These are phyloP conservation scores for Spirogloea muscicola DNA, from an alignment of 139 green algal species.

Conservation along the genomic window DNA sequence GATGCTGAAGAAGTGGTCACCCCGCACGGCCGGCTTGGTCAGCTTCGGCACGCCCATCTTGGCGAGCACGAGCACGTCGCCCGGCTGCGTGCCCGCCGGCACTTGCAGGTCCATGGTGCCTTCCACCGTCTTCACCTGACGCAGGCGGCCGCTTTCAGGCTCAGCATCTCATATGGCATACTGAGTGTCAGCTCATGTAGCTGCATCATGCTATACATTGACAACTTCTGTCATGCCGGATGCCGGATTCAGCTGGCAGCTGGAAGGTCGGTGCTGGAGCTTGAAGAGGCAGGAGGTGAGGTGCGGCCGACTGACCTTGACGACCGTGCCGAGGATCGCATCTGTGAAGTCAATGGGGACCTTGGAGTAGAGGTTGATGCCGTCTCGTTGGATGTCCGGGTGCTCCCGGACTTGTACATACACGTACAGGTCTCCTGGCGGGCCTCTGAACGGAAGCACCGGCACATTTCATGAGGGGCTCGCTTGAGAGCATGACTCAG, in stretches of 20 bases:
- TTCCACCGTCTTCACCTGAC: slow-evolving; percentile 74
- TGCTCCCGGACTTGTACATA: slow-evolving; percentile 82
- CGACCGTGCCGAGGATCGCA: slow-evolving; percentile 87
- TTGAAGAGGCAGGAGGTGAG: too few species aligned
- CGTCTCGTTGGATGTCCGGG: slow-evolving; percentile 79
- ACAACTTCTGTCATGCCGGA: too few species aligned
- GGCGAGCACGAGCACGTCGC: slow-evolving; percentile 93
- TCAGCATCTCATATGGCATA: too few species aligned
- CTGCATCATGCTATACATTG: too few species aligned
- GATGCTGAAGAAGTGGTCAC: slow-evolving; percentile 41
- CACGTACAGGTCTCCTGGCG: slow-evolving; percentile 90
- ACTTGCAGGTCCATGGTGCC: slow-evolving; percentile 94
- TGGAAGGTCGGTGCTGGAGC: too few species aligned
- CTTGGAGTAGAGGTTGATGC: slow-evolving; percentile 82
- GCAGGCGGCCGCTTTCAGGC: too few species aligned
- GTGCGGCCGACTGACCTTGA: too few species aligned
- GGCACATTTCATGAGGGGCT: too few species aligned
- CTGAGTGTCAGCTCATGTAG: too few species aligned
- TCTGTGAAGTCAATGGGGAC: slow-evolving; percentile 76
- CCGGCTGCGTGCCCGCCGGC: slow-evolving; percentile 82
- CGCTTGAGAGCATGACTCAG: too few species aligned
- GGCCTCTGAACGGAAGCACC: slow-evolving; percentile 38
- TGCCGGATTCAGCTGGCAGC: too few species aligned
- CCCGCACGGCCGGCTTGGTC: slow-evolving; percentile 50
- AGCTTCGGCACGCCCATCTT: slow-evolving; percentile 90